These are phyloP conservation scores for Pseudogymnoascus sp. DNA, from an alignment of 2,329 filamentous ascomycete species.

Conservation along the genomic window DNA sequence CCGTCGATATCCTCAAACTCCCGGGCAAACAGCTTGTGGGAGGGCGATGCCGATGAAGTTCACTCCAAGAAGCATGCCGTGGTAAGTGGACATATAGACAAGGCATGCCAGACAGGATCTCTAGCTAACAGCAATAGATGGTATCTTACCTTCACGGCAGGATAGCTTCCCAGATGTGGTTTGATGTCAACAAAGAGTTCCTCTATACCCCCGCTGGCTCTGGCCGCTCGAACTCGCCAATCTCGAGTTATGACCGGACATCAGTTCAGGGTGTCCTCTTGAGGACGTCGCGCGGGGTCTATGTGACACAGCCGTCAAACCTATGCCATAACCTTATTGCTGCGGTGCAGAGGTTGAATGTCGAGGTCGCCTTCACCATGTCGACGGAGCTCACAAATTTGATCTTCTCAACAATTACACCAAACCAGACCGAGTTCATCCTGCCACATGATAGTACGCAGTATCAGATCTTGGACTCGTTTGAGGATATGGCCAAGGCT, in stretches of 20 bases:
- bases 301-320: constrained; percentile 33
- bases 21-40: constrained; percentile 13
- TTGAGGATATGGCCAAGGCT: constrained; percentile 31
- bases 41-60: constrained; percentile 21
- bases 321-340: constrained; percentile 32
- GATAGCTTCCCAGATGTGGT: constrained; percentile 23
- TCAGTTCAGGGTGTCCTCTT: constrained; percentile 30
- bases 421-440: constrained; percentile 34
- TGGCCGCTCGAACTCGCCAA: constrained; percentile 3
- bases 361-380: constrained; percentile 41
- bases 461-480: constrained; percentile 37
- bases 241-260: constrained; percentile 10
- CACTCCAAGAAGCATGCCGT: constrained; percentile 23
- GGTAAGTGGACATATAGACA: constrained; percentile 11
- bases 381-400: constrained; percentile 38
- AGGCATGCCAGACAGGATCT: neutral
- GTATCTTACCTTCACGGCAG: constrained; percentile 25
- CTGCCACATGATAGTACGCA: constrained; percentile 34
- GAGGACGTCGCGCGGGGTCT: constrained; percentile 32
- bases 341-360: constrained; percentile 37
- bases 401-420: constrained; percentile 34
- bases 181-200: constrained; percentile 15
- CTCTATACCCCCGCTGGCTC: neutral
- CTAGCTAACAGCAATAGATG: constrained; percentile 16
- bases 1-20: constrained; percentile 8